These are phyloP conservation scores for Ceratobasidium sp. DNA, from an alignment of 1,284 basidiomycete species.

Conservation along the genomic window DNA sequence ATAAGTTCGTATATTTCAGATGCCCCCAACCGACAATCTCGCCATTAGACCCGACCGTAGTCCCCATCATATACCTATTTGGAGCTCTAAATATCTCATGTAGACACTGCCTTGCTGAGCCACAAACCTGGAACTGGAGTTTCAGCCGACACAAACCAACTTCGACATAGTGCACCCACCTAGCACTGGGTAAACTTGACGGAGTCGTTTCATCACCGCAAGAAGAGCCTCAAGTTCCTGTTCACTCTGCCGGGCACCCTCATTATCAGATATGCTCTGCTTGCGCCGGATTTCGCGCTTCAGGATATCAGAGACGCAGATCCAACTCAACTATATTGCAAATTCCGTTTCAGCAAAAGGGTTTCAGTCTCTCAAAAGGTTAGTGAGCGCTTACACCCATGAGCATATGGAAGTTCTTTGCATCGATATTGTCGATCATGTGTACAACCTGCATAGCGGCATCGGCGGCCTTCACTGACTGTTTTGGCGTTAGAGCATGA, in stretches of 20 bases:
- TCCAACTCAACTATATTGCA: slow-evolving; percentile 60
- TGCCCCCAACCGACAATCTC: neutral
- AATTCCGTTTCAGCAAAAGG: slow-evolving; percentile 49
- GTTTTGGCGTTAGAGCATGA: slow-evolving; percentile 45
- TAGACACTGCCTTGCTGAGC: slow-evolving; percentile 16
- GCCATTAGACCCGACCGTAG: neutral
- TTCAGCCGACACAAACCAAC: neutral
- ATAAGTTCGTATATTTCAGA: neutral
- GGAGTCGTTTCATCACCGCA: slow-evolving; percentile 65
- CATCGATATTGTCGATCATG: slow-evolving; percentile 58
- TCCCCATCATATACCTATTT: neutral
- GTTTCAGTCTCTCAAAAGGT: slow-evolving; percentile 9
- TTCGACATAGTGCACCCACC: slow-evolving; percentile 13
- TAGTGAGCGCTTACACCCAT: slow-evolving; percentile 41
- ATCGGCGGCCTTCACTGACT: slow-evolving; percentile 65
- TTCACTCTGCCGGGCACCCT: slow-evolving; percentile 57
- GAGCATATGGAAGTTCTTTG: slow-evolving; percentile 39
- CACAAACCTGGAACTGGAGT: slow-evolving; percentile 7
- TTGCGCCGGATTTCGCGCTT: slow-evolving; percentile 63
- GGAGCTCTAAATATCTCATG: neutral
- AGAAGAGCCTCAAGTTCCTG: slow-evolving; percentile 65
- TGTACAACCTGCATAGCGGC: slow-evolving; percentile 56
- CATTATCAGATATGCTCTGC: slow-evolving; percentile 59
- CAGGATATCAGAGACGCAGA: slow-evolving; percentile 65
- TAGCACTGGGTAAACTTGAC: slow-evolving; percentile 30